Percentiles rank a stretch among this genome's conserved stretches.
phyloP scores from a whole-genome alignment of 768 basidiomycete genomes.

The Calocybe gangraenosa region DNA sequence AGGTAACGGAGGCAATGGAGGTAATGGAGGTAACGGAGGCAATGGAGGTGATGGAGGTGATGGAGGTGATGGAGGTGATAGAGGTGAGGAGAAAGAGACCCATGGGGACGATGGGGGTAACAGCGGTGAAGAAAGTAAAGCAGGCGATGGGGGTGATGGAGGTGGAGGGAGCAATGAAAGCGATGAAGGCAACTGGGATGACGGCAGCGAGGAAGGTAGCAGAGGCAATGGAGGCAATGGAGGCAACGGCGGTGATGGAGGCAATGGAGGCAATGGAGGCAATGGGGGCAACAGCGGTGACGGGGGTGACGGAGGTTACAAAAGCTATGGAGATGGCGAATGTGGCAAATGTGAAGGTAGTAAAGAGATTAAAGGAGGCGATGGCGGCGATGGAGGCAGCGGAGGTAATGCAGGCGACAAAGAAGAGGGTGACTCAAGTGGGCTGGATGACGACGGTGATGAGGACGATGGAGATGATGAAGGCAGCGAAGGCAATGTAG shows the following conservation, averaged over 20 bases:
- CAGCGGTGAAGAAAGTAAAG: constrained; percentile 3
- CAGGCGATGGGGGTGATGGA: constrained; percentile 3
- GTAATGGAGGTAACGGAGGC: too few relatives aligned
- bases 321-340: constrained; percentile 1
- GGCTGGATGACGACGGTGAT: constrained; percentile 3
- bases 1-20: too few relatives aligned
- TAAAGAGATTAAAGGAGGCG: not conserved
- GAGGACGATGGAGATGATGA: not conserved
- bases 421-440: not conserved
- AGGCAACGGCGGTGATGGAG: not conserved
- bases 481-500: not conserved
- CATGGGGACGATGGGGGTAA: not conserved
- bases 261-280: not conserved
- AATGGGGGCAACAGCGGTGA: constrained; percentile 1
- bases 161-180: not conserved
- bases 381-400: constrained; percentile 1
- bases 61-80: not conserved
- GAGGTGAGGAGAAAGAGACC: too few relatives aligned
- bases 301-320: not conserved
- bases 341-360: not conserved
- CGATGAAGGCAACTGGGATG: not conserved
- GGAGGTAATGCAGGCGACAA: constrained; percentile 7
- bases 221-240: not conserved
- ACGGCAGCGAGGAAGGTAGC: not conserved
- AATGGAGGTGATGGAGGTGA: too few relatives aligned